These are phyloP conservation scores for Acanthamoeba polyphaga DNA, from an alignment of 208 protist species.

Conservation along the genomic window DNA sequence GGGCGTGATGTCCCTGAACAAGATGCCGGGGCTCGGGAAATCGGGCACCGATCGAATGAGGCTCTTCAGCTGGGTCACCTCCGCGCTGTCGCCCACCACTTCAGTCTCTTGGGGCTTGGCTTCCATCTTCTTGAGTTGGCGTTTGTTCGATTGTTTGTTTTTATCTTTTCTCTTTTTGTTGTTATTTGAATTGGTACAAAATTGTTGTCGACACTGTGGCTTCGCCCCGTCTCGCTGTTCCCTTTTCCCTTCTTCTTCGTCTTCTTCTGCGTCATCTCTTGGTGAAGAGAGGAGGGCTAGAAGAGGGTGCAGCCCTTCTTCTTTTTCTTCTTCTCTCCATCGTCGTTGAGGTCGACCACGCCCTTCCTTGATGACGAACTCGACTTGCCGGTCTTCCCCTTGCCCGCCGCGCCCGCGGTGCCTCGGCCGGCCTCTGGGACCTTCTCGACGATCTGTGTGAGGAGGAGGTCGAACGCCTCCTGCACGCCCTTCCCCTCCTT, in stretches of 20 bases:
- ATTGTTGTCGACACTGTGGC: too few species aligned
- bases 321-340: neutral
- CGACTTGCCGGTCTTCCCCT: neutral
- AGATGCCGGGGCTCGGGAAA: slow-evolving; percentile 27
- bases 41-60: slow-evolving; percentile 24
- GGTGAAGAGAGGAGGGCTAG: neutral
- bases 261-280: too few species aligned
- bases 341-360: neutral
- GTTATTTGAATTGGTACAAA: too few species aligned
- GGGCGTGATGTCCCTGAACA: slow-evolving; percentile 44
- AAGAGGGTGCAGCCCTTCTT: slow-evolving; percentile 3
- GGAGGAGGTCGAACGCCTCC: slow-evolving; percentile 16
- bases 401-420: neutral
- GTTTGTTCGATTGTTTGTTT: neutral
- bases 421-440: neutral
- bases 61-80: neutral
- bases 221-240: too few species aligned
- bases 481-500: slow-evolving; percentile 12
- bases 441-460: slow-evolving; percentile 12
- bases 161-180: neutral
- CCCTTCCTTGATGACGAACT: neutral
- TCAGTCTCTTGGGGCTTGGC: neutral
- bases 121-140: neutral
- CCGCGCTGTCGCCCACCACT: neutral
- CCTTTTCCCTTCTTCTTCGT: too few species aligned